Conservation (phyloP, 805 yeast species). For the Pichia californica region DNA sequence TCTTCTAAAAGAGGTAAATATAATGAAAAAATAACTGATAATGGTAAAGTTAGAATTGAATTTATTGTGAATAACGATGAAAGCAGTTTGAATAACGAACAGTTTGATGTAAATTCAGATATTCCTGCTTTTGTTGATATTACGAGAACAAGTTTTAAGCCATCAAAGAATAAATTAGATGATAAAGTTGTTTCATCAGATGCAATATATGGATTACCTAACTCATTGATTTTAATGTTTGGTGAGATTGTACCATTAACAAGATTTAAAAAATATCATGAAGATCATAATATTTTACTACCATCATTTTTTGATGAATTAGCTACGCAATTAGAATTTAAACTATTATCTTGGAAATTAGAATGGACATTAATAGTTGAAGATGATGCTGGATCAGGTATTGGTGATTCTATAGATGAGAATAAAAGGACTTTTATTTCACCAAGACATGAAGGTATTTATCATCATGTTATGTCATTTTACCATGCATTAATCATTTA, state of each 20-base stretch:
- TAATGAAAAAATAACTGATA: slow-evolving; percentile 37
- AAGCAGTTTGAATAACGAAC: slow-evolving; percentile 3
- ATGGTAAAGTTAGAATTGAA: slow-evolving; percentile 44
- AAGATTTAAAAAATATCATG: slow-evolving; percentile 52
- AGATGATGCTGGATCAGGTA: slow-evolving; percentile 17
- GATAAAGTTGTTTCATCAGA: slow-evolving; percentile 65
- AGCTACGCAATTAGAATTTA: slow-evolving; percentile 39
- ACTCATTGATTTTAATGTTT: slow-evolving; percentile 66
- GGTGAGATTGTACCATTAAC: slow-evolving; percentile 65
- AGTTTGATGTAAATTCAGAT: slow-evolving; percentile 12
- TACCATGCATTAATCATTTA: slow-evolving; percentile 67
- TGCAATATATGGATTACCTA: slow-evolving; percentile 79
- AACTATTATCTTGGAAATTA: slow-evolving; percentile 57
- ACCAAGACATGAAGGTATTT: slow-evolving; percentile 62
- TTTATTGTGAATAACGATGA: slow-evolving; percentile 31
- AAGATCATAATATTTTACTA: slow-evolving; percentile 28
- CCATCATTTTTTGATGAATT: slow-evolving; percentile 31
- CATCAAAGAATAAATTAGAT: slow-evolving; percentile 37
- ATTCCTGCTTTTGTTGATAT: slow-evolving; percentile 38
- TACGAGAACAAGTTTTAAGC: slow-evolving; percentile 35
- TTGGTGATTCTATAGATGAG: slow-evolving; percentile 7
- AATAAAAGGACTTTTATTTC: slow-evolving; percentile 33
- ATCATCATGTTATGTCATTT: slow-evolving; percentile 76
- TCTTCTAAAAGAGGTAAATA: slow-evolving; percentile 27
- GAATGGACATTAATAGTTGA: slow-evolving; percentile 58